phyloP scores from a whole-genome alignment of 169 alveolate genomes.

The Plasmodium gonderi region DNA sequence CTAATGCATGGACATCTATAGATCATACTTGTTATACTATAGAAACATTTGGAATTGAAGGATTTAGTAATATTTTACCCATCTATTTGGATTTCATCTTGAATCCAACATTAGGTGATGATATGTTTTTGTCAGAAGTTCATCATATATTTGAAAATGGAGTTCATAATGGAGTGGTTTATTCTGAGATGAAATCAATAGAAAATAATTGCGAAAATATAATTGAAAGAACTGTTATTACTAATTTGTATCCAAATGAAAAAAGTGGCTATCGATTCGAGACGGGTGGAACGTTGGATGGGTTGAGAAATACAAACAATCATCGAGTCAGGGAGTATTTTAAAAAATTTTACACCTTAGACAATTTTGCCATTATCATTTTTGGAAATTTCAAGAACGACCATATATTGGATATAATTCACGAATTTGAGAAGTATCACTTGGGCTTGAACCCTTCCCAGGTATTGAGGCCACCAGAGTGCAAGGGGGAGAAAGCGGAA shows the following conservation, averaged over 20 bases:
- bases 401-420: conserved; percentile 10
- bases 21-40: conserved; percentile 88
- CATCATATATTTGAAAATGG: conserved; percentile 87
- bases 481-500: not conserved
- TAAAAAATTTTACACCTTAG: conserved; percentile 76
- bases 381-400: conserved; percentile 78
- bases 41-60: conserved; percentile 90
- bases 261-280: conserved; percentile 77
- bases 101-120: conserved; percentile 85
- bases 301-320: conserved; percentile 77
- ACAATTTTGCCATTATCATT: conserved; percentile 78
- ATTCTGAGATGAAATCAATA: conserved; percentile 82
- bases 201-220: conserved; percentile 78
- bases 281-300: conserved; percentile 82
- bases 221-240: conserved; percentile 61
- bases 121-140: conserved; percentile 87
- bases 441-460: conserved; percentile 24
- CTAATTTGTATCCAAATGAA: conserved; percentile 77
- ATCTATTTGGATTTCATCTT: conserved; percentile 88
- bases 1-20: conserved; percentile 91
- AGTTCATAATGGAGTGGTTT: conserved; percentile 82
- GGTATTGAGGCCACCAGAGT: not conserved
- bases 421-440: conserved; percentile 36
- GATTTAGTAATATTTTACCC: conserved; percentile 87
- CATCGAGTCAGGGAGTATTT: conserved; percentile 78